These are phyloP conservation scores for Vigna reflexopilosa DNA, from an alignment of 306 rosid genomes.

Conservation along the genomic window DNA sequence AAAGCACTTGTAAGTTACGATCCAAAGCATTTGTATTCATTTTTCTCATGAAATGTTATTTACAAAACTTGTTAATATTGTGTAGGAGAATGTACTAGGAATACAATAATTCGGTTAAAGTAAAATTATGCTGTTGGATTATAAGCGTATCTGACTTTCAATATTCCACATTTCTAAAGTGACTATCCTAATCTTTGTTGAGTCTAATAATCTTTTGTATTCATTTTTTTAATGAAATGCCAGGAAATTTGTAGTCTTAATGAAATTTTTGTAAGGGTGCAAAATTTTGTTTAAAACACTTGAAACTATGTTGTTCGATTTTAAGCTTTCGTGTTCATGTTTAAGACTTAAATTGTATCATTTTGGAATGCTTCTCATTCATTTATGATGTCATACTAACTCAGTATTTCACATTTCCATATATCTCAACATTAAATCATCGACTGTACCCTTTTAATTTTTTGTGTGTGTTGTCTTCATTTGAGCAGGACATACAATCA, in stretches of 20 bases:
- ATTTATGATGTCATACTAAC: conserved; percentile 12
- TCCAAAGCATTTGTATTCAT: conserved; percentile 28
- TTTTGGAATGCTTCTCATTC: conserved; percentile 37
- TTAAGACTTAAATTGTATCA: background rate
- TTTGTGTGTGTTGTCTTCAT: conserved; percentile 20
- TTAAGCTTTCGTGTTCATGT: background rate
- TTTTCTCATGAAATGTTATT: background rate
- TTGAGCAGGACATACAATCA: conserved; percentile 92
- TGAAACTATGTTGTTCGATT: background rate
- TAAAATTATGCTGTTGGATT: background rate
- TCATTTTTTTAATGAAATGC: background rate
- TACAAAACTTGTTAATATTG: background rate
- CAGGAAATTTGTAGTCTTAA: background rate
- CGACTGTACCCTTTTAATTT: background rate
- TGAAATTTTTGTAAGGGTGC: background rate
- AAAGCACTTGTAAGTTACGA: conserved; percentile 89
- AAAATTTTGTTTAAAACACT: background rate
- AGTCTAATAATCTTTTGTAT: background rate
- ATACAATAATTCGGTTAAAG: conserved; percentile 8
- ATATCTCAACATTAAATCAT: conserved; percentile 7
- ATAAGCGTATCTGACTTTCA: background rate
- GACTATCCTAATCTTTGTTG: background rate
- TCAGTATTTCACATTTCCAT: conserved; percentile 17
- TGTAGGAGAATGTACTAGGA: background rate
- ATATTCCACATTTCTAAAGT: background rate